A percentile compares a stretch with the other conserved stretches of the same genome.
These are phyloP conservation scores for Pulveroboletus sp. DNA, from an alignment of 768 basidiomycete genomes.

Conservation along the genomic window DNA sequence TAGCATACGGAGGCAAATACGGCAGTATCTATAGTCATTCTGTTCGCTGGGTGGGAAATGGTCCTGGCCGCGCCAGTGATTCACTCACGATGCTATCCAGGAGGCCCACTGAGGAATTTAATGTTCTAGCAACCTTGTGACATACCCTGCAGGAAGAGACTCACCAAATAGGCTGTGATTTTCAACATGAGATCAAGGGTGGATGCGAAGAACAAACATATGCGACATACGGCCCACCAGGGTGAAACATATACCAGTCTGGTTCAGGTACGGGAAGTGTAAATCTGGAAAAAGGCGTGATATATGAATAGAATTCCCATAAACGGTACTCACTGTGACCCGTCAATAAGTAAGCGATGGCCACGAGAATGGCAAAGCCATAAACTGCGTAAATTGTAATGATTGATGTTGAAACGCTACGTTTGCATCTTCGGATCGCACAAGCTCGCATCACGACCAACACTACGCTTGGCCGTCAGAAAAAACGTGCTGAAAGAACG, in stretches of 20 bases:
- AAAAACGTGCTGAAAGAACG: neutral
- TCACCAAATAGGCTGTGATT: constrained; percentile 7
- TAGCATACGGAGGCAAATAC: constrained; percentile 1
- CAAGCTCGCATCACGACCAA: constrained; percentile 24
- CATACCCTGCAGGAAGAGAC: neutral
- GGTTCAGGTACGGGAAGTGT: constrained; percentile 6
- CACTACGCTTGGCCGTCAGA: constrained; percentile 7
- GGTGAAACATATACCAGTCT: constrained; percentile 11
- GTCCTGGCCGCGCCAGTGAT: neutral
- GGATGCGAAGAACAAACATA: neutral
- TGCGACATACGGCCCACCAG: constrained; percentile 9
- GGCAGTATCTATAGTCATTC: constrained; percentile 16
- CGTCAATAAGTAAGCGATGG: neutral
- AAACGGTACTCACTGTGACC: neutral
- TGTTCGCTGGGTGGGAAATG: neutral
- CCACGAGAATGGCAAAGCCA: neutral
- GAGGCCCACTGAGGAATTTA: constrained; percentile 9
- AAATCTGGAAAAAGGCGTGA: neutral
- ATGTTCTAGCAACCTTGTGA: neutral
- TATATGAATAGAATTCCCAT: neutral
- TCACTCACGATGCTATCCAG: constrained; percentile 12
- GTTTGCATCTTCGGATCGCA: constrained; percentile 19
- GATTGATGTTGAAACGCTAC: neutral
- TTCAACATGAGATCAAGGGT: neutral
- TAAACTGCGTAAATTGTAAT: constrained; percentile 13